These are phyloP conservation scores for Cytidiella melzeri DNA, from an alignment of 768 basidiomycete species.

Conservation along the genomic window DNA sequence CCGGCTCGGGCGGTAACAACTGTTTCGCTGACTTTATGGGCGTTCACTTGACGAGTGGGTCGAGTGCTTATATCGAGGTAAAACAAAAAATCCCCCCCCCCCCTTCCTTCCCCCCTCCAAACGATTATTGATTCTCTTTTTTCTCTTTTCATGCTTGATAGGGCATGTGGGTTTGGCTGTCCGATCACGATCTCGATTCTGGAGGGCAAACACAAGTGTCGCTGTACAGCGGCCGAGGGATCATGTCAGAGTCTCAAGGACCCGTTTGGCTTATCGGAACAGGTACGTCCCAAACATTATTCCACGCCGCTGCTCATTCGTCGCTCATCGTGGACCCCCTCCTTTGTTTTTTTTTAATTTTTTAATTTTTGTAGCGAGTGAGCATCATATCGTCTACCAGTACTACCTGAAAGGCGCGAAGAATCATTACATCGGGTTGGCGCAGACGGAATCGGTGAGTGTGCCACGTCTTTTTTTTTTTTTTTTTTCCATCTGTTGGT, in stretches of 20 bases:
- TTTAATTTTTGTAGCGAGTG: conserved; percentile 19
- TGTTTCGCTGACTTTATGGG: conserved; percentile 67
- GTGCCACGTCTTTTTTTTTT: not conserved
- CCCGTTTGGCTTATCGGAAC: conserved; percentile 84
- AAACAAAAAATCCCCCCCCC: too few relatives aligned
- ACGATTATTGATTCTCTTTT: not conserved
- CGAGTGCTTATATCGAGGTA: conserved; percentile 54
- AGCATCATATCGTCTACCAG: conserved; percentile 65
- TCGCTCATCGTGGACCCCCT: not conserved
- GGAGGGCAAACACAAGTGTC: conserved; percentile 42
- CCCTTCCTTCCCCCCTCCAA: too few relatives aligned
- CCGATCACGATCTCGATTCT: conserved; percentile 75
- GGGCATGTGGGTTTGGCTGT: conserved; percentile 67
- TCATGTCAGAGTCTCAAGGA: conserved; percentile 66
- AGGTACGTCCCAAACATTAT: conserved; percentile 18
- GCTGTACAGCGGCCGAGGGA: conserved; percentile 61
- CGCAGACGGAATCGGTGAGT: conserved; percentile 54
- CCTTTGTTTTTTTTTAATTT: not conserved
- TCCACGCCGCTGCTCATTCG: not conserved
- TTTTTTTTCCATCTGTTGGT: too few relatives aligned
- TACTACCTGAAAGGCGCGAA: conserved; percentile 57
- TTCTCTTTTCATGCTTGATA: not conserved
- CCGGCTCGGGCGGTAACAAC: conserved; percentile 25
- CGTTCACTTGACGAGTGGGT: conserved; percentile 44
- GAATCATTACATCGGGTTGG: conserved; percentile 66